phyloP scores from a whole-genome alignment of 2,329 filamentous ascomycete genomes.

The Stemphylium vesicarium region DNA sequence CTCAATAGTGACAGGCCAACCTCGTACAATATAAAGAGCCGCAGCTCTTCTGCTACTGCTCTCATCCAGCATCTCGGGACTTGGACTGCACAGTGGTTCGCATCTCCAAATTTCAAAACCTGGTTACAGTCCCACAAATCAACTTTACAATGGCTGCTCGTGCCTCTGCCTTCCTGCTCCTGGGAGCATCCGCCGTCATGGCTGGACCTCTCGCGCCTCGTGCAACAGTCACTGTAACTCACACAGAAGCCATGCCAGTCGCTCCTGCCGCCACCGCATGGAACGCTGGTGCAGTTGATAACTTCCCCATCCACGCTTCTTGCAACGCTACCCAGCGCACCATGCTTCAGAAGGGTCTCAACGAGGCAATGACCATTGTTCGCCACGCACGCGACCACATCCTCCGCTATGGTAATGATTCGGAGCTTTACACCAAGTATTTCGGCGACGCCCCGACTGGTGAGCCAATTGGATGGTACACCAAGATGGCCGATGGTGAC shows the following conservation, averaged over 20 bases:
- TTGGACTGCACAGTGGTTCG: conserved; percentile 25
- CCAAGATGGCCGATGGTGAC: conserved; percentile 65
- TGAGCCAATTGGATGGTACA: conserved; percentile 67
- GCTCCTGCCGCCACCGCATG: conserved; percentile 29
- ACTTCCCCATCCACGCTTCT: conserved; percentile 65
- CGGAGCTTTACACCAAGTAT: conserved; percentile 68
- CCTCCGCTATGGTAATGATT: conserved; percentile 62
- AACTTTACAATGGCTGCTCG: conserved; percentile 30
- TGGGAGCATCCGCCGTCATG: conserved; percentile 34
- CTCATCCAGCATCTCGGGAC: conserved; percentile 24
- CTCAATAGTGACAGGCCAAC: not conserved
- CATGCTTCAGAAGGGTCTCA: conserved; percentile 63
- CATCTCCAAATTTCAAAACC: conserved; percentile 13
- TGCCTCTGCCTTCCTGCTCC: conserved; percentile 30
- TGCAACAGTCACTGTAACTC: conserved; percentile 33
- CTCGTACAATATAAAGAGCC: conserved; percentile 29
- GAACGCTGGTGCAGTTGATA: conserved; percentile 48
- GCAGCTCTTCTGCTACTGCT: conserved; percentile 13
- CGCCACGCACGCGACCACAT: conserved; percentile 69
- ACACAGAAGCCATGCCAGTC: conserved; percentile 17
- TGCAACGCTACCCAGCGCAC: conserved; percentile 68
- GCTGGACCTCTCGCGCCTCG: conserved; percentile 36
- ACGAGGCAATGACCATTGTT: conserved; percentile 65
- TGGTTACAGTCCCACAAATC: conserved; percentile 2
- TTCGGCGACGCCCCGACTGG: conserved; percentile 67